phyloP scores from a whole-genome alignment of 78 protist genomes.

The Planoprotostelium fungivorum region DNA sequence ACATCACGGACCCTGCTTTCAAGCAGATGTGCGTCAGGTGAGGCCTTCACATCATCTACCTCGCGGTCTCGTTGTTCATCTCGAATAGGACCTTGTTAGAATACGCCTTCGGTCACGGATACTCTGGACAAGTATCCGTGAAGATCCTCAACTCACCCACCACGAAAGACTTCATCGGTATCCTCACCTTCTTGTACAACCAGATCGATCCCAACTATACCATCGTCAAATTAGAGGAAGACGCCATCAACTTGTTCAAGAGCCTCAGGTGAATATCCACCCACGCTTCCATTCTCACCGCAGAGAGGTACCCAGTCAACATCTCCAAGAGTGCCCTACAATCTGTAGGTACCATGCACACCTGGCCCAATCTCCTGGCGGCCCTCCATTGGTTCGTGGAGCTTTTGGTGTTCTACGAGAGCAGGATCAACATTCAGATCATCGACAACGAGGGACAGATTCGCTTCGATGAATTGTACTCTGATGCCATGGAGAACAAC shows the following conservation, averaged over 20 bases:
- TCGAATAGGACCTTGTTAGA: neutral
- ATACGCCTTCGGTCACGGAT: neutral
- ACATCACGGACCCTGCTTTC: neutral
- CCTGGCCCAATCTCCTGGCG: constrained; percentile 58
- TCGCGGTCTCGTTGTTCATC: too few relatives aligned
- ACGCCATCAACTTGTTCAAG: constrained; percentile 43
- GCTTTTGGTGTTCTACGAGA: constrained; percentile 1
- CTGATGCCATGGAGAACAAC: neutral
- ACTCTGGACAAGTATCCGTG: constrained; percentile 7
- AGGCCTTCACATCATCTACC: neutral
- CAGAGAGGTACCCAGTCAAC: constrained; percentile 26
- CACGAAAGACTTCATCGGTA: constrained; percentile 16
- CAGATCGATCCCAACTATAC: constrained; percentile 45
- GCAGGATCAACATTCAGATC: neutral
- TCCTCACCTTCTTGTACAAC: constrained; percentile 24
- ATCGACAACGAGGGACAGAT: neutral
- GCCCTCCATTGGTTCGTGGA: constrained; percentile 59
- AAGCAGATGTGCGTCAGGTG: neutral
- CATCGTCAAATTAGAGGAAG: constrained; percentile 48
- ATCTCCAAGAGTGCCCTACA: constrained; percentile 34
- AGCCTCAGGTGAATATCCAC: constrained; percentile 3
- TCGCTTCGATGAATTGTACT: neutral
- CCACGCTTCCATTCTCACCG: too few relatives aligned
- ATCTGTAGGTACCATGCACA: constrained; percentile 39
- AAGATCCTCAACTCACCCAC: constrained; percentile 28